These are phyloP conservation scores for Coemansia sp. DNA, from an alignment of 192 early-diverging fungal genomes.

Conservation along the genomic window DNA sequence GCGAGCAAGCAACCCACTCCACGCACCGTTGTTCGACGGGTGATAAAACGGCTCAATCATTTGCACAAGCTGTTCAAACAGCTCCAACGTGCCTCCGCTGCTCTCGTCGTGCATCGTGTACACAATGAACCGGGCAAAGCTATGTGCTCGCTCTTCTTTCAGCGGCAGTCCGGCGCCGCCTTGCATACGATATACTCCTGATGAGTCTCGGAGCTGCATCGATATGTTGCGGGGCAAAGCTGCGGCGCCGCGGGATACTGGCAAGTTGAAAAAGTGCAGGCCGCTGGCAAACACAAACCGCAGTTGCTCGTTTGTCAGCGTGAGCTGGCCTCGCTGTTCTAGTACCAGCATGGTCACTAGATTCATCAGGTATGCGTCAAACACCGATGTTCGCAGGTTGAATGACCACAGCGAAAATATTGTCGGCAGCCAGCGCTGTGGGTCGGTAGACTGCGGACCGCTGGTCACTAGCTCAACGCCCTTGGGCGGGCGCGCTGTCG, in stretches of 20 bases:
- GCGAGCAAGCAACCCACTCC: slow-evolving; percentile 72
- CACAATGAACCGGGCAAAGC: slow-evolving; percentile 77
- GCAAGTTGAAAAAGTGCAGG: slow-evolving; percentile 49
- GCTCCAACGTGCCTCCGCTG: slow-evolving; percentile 56
- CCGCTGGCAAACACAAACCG: slow-evolving; percentile 53
- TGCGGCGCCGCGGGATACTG: slow-evolving; percentile 20
- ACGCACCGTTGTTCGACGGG: slow-evolving; percentile 87
- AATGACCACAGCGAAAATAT: slow-evolving; percentile 83
- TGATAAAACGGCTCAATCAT: slow-evolving; percentile 88
- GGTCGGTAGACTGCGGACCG: slow-evolving; percentile 27
- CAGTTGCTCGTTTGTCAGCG: slow-evolving; percentile 41
- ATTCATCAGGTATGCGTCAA: slow-evolving; percentile 70
- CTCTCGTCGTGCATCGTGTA: slow-evolving; percentile 67
- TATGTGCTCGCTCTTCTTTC: slow-evolving; percentile 41
- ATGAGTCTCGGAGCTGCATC: slow-evolving; percentile 25
- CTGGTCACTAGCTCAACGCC: slow-evolving; percentile 7
- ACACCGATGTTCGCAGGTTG: slow-evolving; percentile 57
- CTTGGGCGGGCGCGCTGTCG: slow-evolving; percentile 38
- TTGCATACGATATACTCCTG: slow-evolving; percentile 38
- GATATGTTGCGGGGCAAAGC: slow-evolving; percentile 23
- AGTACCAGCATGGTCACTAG: slow-evolving; percentile 69
- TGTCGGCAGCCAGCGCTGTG: slow-evolving; percentile 73
- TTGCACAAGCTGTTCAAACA: slow-evolving; percentile 74
- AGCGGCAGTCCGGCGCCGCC: slow-evolving; percentile 29
- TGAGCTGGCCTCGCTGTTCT: slow-evolving; percentile 36